Percentiles rank a stretch among this genome's conserved stretches.
These are phyloP conservation scores for Fusarium aywerte DNA, from an alignment of 2,329 filamentous ascomycete species.

Conservation along the genomic window DNA sequence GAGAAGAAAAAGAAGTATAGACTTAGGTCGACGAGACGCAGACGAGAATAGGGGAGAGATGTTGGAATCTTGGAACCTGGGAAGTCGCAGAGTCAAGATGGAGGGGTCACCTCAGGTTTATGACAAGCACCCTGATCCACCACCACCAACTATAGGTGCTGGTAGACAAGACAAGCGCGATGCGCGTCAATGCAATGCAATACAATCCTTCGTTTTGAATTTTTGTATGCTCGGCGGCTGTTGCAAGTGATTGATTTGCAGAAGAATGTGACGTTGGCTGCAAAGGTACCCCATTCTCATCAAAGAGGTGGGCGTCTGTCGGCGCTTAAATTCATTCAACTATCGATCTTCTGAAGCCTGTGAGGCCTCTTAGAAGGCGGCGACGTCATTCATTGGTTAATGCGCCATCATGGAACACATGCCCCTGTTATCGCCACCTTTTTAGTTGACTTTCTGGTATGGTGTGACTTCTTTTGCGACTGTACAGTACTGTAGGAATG, in stretches of 20 bases:
- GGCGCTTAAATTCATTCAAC: conserved; percentile 44
- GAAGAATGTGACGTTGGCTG: conserved; percentile 19
- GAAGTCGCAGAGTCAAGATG: conserved; percentile 32
- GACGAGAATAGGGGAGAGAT: conserved; percentile 15
- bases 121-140: conserved; percentile 27
- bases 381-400: conserved; percentile 44
- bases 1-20: background rate
- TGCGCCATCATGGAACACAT: conserved; percentile 12
- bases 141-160: conserved; percentile 6
- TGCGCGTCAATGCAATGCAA: conserved; percentile 34
- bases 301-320: conserved; percentile 37
- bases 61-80: conserved; percentile 34
- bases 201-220: background rate
- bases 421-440: conserved; percentile 31
- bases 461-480: background rate
- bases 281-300: conserved; percentile 7
- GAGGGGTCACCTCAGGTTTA: conserved; percentile 32
- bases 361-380: conserved; percentile 42
- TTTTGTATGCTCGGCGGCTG: conserved; percentile 20
- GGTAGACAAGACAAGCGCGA: conserved; percentile 38
- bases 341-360: conserved; percentile 22
- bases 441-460: conserved; percentile 4
- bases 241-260: conserved; percentile 27
- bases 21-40: conserved; percentile 18
- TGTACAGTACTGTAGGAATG: no score